Base-by-base conservation (phyloP, 805 yeast species). In the Nakazawaea ernobii region DNA sequence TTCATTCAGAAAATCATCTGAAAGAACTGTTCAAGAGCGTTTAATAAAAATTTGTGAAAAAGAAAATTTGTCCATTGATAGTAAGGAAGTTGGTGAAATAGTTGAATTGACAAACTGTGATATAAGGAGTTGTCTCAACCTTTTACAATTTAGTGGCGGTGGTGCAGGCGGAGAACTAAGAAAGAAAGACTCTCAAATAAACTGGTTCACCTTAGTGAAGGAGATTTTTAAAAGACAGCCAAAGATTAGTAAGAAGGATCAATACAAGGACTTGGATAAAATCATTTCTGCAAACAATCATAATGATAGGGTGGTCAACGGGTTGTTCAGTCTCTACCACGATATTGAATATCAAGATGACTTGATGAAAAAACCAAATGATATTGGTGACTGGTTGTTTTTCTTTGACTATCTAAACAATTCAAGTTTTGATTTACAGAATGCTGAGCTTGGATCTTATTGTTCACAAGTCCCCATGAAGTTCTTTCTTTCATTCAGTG, bases 121-220 rank as follows among this genome's bases (percentile, higher is more conserved):
- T 65, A 72, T 94, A 15, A 70, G 99, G 54, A 86, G 89, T 27
- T 85, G 96, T 62, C 70, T 92, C 35, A 92, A 92, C 58, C 77
- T 82, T 55, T 61, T 92, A 35, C 98, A 92, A 55, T 91, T 92
- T 58, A 72, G 69, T 38, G 65, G 68, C 17, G 54, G 68, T 26
- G 54, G 39, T 10, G 26, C 39, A 6, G 36, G 28, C 35, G 43
- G 43, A 8, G 62, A 58, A 20, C 48, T 59, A 4, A 62, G 68
- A 36, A 55, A 56, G 27, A 87, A 85, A 61, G 96, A 89, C 62
- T 55, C 69, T 9, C 80, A 76, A 45, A 53, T 78, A 41, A 74
- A 84, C 20, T 86, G 95, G 95, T 84, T 73, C 55, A 62, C 74
- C 13, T 63, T 85, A 32, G 81, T 85, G 2, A 81, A 81, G 51